Conservation (phyloP, 2,329 filamentous ascomycete genomes). For the Hypoxylon sp. region DNA sequence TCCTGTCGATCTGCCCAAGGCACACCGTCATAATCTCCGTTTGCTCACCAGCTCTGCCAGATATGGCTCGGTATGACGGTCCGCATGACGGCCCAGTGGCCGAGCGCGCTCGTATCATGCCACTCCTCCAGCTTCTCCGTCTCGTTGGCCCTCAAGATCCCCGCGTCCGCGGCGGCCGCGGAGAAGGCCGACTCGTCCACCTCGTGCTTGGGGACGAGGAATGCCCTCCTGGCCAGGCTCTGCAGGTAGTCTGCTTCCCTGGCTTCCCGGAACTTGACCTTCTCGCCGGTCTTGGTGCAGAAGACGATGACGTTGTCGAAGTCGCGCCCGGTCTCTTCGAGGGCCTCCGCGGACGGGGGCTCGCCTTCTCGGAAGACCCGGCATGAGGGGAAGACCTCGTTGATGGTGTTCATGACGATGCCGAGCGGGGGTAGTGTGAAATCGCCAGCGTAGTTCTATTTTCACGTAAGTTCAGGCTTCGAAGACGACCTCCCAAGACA, state of each 20-base stretch:
- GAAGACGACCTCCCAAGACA: background rate
- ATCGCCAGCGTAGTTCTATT: conserved; percentile 92
- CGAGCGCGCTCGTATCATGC: conserved; percentile 78
- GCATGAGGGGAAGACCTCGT: conserved; percentile 83
- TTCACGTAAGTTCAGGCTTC: conserved; percentile 5
- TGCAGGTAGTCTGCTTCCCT: conserved; percentile 71
- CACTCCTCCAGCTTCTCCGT: conserved; percentile 72
- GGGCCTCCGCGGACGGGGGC: conserved; percentile 55
- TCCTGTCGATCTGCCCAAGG: background rate
- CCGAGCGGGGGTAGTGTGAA: conserved; percentile 77
- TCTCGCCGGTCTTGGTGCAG: conserved; percentile 70
- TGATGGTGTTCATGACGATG: conserved; percentile 84
- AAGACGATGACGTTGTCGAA: conserved; percentile 98
- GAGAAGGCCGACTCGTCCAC: conserved; percentile 62
- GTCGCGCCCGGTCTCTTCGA: conserved; percentile 63
- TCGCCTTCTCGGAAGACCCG: conserved; percentile 86
- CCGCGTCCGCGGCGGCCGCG: conserved; percentile 54
- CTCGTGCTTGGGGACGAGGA: conserved; percentile 76
- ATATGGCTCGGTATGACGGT: conserved; percentile 77
- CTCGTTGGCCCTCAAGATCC: conserved; percentile 67
- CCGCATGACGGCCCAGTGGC: conserved; percentile 94
- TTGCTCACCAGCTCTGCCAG: conserved; percentile 84
- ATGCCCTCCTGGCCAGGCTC: conserved; percentile 73
- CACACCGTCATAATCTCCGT: too few relatives aligned
- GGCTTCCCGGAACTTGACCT: conserved; percentile 72